Evolutionary conservation across 2,329 filamentous ascomycete genomes (phyloP), one percentile per base, ranked within the genome.

Genomic region (Fusarium subglutinans): DNA sequence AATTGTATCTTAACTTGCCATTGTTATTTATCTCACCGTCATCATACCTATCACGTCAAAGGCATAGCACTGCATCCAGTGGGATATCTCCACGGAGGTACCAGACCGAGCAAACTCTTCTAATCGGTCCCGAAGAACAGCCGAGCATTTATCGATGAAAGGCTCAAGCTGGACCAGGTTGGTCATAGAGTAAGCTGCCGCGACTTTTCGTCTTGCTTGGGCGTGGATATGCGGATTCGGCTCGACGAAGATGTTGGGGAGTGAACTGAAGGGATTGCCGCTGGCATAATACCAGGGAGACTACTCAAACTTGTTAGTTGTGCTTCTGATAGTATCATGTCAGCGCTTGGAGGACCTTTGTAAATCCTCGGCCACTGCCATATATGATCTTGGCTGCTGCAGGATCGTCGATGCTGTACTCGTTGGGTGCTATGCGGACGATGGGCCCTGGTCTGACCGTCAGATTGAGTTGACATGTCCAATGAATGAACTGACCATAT

Each of bases 1-100:
- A 15, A 4, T 6, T 8, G 5, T 6, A 8, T 54, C 7, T 0
- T 0, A 9, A 0, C 3, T 20, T 4, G 2, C 6, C 18, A 4
- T 7, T 5, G 6, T 18, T 13, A 2, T 9, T 3, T 1, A 4
- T 24, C 37, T 43, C 6, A 30, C 53, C 37, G 53, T 56, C 37
- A 56, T 56, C 37, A 56, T 56, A 18, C 54, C 54, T 35, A 57
- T 57, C 1, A 57, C 54, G 1, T 57, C 54, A 10, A 57, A 47
- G 3, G 54, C 54, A 17, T 57, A 57, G 0, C 40, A 47, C 14
- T 57, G 54, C 54, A 47, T 57, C 53, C 53, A 56, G 17, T 56
- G 53, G 1, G 53, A 24, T n/a, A 56, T 20, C 15, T 56, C 53
- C 6, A 43, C 6, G 1, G 30, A 2, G 18, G n/a, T 11, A 18